These are phyloP conservation scores for Fusarium solani-melongenae DNA, from an alignment of 2,329 filamentous ascomycete species.

Conservation along the genomic window DNA sequence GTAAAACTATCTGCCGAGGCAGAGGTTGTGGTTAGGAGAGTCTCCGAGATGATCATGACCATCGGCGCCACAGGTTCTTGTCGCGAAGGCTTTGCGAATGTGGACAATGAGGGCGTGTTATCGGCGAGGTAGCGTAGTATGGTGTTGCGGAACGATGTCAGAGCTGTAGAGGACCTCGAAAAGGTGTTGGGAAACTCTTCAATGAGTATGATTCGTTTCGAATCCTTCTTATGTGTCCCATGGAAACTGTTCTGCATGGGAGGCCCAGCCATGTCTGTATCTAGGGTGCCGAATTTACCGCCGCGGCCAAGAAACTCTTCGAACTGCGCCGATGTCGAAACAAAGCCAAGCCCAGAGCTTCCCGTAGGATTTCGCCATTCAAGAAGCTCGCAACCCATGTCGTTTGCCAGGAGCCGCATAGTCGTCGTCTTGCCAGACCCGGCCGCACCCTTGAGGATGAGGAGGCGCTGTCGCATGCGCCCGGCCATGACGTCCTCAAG, in stretches of 20 bases:
- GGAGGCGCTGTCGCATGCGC: constrained; percentile 73
- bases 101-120: constrained; percentile 67
- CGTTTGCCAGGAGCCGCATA: constrained; percentile 78
- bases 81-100: constrained; percentile 55
- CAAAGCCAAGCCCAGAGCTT: constrained; percentile 68
- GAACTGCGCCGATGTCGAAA: constrained; percentile 83
- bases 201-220: constrained; percentile 73
- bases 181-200: constrained; percentile 87
- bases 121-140: constrained; percentile 80
- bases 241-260: constrained; percentile 40
- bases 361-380: constrained; percentile 91
- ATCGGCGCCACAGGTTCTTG: constrained; percentile 73
- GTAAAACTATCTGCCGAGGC: constrained; percentile 92
- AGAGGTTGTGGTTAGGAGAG: constrained; percentile 84
- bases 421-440: constrained; percentile 95
- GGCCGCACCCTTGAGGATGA: constrained; percentile 89
- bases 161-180: constrained; percentile 69
- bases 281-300: constrained; percentile 81
- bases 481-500: constrained; percentile 79
- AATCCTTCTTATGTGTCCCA: constrained; percentile 23
- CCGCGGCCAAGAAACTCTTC: constrained; percentile 90
- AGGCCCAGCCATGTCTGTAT: constrained; percentile 52
- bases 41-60: constrained; percentile 92
- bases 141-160: constrained; percentile 79
- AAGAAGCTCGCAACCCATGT: constrained; percentile 80